phyloP scores from a whole-genome alignment of 202 grass and related monocot genomes.

The Schoenoplectus triqueter region DNA sequence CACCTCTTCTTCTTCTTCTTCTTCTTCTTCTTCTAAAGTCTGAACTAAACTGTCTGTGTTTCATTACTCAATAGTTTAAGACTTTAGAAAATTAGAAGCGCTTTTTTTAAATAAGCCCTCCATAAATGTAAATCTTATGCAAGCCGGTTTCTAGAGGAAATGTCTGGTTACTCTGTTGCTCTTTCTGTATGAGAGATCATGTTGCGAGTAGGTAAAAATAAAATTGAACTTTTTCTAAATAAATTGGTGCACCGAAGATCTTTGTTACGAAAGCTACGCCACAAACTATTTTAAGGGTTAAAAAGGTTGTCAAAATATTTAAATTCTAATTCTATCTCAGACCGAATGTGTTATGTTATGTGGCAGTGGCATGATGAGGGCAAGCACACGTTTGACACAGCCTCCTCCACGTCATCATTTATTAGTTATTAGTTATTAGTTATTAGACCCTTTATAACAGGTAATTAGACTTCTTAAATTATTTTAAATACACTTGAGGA shows the following conservation, averaged over 20 bases:
- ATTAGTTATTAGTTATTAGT: neutral
- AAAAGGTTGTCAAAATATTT: neutral
- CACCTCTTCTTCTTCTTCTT: neutral
- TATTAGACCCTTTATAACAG: neutral
- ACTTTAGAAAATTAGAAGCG: neutral
- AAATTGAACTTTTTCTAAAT: neutral
- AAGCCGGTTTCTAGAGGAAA: too few relatives aligned
- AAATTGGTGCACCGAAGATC: neutral
- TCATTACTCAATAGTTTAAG: neutral
- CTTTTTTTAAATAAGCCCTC: neutral
- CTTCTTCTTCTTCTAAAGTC: neutral
- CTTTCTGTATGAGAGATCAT: neutral
- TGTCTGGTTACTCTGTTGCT: neutral
- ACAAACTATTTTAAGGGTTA: neutral
- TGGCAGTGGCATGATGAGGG: constrained; percentile 15
- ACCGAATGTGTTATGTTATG: constrained; percentile 32
- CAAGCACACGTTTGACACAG: constrained; percentile 59
- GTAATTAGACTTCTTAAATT: neutral
- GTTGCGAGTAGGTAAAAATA: neutral
- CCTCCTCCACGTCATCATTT: constrained; percentile 33
- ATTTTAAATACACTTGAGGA: constrained; percentile 25
- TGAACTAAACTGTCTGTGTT: neutral
- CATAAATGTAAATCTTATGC: neutral
- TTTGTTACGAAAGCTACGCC: neutral
- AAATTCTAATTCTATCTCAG: constrained; percentile 10